Percentiles rank a stretch among this genome's conserved stretches.
phyloP scores from a whole-genome alignment of 805 yeast species.

The Candida ascalaphidarum region DNA sequence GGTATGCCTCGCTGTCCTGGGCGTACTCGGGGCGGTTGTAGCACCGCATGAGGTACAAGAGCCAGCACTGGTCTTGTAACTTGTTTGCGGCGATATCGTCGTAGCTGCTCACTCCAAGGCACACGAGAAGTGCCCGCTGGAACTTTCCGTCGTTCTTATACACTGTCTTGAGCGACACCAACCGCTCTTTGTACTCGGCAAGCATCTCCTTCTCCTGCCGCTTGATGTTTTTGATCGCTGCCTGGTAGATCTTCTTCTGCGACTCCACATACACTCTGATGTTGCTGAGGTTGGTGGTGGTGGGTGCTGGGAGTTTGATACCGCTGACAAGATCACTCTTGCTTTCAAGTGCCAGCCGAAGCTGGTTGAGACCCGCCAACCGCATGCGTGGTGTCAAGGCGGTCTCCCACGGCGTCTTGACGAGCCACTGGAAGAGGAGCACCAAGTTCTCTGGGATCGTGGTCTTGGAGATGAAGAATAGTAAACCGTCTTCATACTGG shows the following conservation, averaged over 20 bases:
- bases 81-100: conserved; percentile 42
- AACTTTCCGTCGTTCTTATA: conserved; percentile 47
- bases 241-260: conserved; percentile 40
- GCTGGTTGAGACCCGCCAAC: conserved; percentile 52
- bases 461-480: conserved; percentile 30
- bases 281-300: conserved; percentile 6
- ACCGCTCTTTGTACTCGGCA: conserved; percentile 28
- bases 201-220: conserved; percentile 38
- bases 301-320: not conserved
- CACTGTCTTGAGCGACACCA: conserved; percentile 51
- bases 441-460: conserved; percentile 37
- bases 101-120: conserved; percentile 49
- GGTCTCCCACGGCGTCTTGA: conserved; percentile 41
- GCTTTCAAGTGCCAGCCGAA: conserved; percentile 42
- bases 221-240: conserved; percentile 37
- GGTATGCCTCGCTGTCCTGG: conserved; percentile 20
- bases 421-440: conserved; percentile 46
- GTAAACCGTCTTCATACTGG: conserved; percentile 20
- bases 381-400: conserved; percentile 42
- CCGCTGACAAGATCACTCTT: conserved; percentile 27
- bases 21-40: conserved; percentile 28
- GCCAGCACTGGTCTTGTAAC: conserved; percentile 49
- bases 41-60: conserved; percentile 57
- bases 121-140: conserved; percentile 43
- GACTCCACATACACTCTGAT: conserved; percentile 39